Conservation (phyloP, 176 grass and related monocot genomes). For the Puccinellia tenuiflora region DNA sequence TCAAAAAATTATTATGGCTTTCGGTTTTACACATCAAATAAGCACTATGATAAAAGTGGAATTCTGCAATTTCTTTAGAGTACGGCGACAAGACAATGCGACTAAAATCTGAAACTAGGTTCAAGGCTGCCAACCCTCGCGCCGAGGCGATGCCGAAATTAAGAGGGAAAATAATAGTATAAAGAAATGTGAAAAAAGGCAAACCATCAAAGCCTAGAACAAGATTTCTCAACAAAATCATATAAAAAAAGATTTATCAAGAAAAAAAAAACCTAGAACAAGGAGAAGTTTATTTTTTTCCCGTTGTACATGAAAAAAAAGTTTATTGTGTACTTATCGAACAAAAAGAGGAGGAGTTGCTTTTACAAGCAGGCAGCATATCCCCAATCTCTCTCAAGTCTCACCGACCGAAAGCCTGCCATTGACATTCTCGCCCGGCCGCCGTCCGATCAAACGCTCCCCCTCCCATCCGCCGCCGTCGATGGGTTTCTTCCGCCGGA, state of each 20-base stretch:
- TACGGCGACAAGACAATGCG: too few species aligned
- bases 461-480: not conserved
- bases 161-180: not conserved
- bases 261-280: too few species aligned
- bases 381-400: not conserved
- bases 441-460: constrained; percentile 21
- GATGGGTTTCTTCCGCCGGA: constrained; percentile 39
- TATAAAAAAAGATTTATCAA: too few species aligned
- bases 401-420: not conserved
- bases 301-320: too few species aligned
- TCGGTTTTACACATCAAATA: too few species aligned
- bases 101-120: too few species aligned
- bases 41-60: too few species aligned
- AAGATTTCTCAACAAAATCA: too few species aligned
- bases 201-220: not conserved
- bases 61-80: too few species aligned
- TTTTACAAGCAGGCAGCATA: not conserved
- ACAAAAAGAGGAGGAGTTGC: not conserved
- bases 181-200: not conserved
- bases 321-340: not conserved
- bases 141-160: not conserved
- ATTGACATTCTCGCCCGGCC: constrained; percentile 18
- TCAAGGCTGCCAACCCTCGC: too few species aligned
- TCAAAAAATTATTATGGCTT: too few species aligned
- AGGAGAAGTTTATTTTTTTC: too few species aligned